A percentile compares a stretch with the other conserved stretches of the same genome.
phyloP scores from a whole-genome alignment of 148 eudicot genomes.

The Dianthus caryophyllus region DNA sequence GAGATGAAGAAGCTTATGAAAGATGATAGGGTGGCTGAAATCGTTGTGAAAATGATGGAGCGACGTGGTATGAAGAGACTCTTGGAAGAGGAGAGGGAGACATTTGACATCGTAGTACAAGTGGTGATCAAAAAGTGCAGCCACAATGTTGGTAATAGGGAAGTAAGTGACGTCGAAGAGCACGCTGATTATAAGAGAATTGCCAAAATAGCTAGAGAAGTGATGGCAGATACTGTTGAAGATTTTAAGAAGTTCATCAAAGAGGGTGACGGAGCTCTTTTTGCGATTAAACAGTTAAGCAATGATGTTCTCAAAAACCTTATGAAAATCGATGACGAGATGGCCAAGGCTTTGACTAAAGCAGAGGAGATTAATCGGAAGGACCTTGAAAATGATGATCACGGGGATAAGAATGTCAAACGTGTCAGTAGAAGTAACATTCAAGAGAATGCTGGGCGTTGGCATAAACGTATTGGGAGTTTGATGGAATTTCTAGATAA shows the following conservation, averaged over 20 bases:
- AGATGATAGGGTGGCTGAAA: neutral
- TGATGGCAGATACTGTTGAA: neutral
- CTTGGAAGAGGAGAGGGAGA: neutral
- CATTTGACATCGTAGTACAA: neutral
- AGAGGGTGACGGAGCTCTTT: neutral
- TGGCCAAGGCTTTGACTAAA: neutral
- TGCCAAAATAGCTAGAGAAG: conserved; percentile 7
- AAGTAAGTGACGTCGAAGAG: neutral
- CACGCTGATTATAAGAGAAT: conserved; percentile 9
- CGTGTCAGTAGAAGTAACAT: neutral
- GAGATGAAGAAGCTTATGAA: neutral
- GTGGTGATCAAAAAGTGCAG: conserved; percentile 7
- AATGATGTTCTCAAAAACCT: neutral
- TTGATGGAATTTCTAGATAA: neutral
- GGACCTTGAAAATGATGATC: neutral
- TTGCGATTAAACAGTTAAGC: neutral
- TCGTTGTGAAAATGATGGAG: conserved; percentile 6
- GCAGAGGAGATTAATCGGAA: neutral
- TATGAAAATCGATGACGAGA: neutral
- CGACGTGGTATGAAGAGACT: neutral
- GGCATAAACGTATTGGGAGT: conserved; percentile 1
- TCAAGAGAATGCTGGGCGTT: neutral
- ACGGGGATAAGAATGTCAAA: neutral
- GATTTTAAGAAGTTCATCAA: conserved; percentile 2
- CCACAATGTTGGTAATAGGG: neutral